Evolutionary conservation across 2,329 filamentous ascomycete genomes (phyloP).

Genomic region (Fusarium palustre): DNA sequence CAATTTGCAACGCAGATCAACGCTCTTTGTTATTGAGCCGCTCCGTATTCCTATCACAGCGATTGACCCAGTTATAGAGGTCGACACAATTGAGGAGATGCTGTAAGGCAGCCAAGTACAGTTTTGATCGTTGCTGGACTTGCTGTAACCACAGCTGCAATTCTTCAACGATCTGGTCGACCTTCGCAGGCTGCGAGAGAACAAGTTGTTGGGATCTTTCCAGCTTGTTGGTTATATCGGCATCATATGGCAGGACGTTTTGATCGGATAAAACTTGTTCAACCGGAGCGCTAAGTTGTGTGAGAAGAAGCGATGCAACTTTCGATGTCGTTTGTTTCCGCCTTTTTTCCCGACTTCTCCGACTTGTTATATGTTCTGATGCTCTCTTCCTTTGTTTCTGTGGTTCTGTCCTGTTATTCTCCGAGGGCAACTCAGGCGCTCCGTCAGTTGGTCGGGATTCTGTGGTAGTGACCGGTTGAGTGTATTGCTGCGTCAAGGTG

Average conservation of each 20-base stretch:
- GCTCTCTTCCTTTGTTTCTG: neutral
- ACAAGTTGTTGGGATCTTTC: neutral
- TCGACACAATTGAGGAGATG: constrained; percentile 3
- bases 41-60: neutral
- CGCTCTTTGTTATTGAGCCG: neutral
- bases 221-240: neutral
- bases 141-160: constrained; percentile 2
- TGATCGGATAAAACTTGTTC: neutral
- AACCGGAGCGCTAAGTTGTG: constrained; percentile 1
- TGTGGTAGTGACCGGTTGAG: neutral
- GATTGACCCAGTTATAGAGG: constrained; percentile 3
- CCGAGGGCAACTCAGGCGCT: neutral
- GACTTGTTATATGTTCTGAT: neutral
- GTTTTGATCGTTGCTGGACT: neutral
- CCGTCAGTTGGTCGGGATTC: neutral
- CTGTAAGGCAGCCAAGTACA: constrained; percentile 4
- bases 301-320: constrained; percentile 3
- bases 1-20: neutral
- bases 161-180: neutral
- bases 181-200: neutral
- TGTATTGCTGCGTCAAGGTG: neutral
- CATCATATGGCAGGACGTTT: neutral
- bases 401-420: neutral
- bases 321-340: neutral
- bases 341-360: neutral